phyloP scores from a whole-genome alignment of 345 rosid species.

The Salix viminalis region DNA sequence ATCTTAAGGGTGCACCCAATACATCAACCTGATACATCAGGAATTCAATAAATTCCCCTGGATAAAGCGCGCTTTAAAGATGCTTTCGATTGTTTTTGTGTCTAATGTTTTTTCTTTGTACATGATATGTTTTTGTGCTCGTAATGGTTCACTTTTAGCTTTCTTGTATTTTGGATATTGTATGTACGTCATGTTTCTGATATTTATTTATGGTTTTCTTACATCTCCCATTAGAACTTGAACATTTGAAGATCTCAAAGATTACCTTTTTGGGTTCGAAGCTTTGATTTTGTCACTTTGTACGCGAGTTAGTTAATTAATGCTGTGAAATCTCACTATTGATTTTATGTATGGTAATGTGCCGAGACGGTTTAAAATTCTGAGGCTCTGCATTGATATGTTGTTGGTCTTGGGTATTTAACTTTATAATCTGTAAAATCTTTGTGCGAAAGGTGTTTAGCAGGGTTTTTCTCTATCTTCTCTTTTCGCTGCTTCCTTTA shows the following conservation, averaged over 20 bases:
- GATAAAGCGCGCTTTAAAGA: not conserved
- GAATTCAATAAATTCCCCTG: too few relatives aligned
- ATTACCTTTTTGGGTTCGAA: not conserved
- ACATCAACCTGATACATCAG: too few relatives aligned
- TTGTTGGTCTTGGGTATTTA: not conserved
- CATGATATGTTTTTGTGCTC: not conserved
- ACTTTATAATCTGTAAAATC: not conserved
- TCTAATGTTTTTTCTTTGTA: not conserved
- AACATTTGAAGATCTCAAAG: not conserved
- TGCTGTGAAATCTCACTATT: not conserved
- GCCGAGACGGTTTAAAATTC: not conserved
- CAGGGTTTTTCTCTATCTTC: not conserved
- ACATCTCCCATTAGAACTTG: not conserved
- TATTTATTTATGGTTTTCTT: not conserved
- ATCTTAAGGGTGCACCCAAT: too few relatives aligned
- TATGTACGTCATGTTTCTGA: not conserved
- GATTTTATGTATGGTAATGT: not conserved
- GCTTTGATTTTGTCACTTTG: not conserved
- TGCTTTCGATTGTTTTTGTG: not conserved
- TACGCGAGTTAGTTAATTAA: not conserved
- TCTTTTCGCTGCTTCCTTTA: not conserved
- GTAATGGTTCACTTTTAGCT: not conserved
- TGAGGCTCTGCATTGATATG: not conserved
- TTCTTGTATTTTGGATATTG: not conserved
- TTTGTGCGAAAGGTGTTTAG: not conserved